Percentiles rank a stretch among this genome's conserved stretches.
Conservation (phyloP, 176 grass and related monocot species). For the Olyra latifolia region DNA sequence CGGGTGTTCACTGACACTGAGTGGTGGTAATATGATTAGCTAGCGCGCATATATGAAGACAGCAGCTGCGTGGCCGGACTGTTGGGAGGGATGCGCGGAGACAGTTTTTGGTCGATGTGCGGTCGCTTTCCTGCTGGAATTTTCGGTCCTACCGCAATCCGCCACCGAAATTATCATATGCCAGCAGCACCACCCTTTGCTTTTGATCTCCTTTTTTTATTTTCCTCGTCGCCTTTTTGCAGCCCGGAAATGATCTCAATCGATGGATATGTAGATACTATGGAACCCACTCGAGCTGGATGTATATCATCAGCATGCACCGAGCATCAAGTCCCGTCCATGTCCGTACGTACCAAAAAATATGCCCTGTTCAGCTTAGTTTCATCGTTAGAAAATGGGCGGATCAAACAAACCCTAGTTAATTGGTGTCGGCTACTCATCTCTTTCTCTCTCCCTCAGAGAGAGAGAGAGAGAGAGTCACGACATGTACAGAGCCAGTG, state of each 20-base stretch:
- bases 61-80: background rate
- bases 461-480: background rate
- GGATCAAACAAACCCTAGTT: conserved; percentile 34
- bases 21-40: background rate
- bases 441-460: background rate
- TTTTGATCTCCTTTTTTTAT: background rate
- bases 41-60: too few relatives aligned
- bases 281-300: conserved; percentile 39
- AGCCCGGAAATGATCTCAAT: background rate
- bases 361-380: conserved; percentile 17
- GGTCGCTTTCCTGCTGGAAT: conserved; percentile 49
- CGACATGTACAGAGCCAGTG: background rate
- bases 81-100: background rate
- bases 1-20: background rate
- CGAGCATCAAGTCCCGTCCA: background rate
- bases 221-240: background rate
- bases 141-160: conserved; percentile 48
- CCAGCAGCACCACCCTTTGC: background rate
- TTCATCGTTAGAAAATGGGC: background rate
- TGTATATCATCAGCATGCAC: conserved; percentile 11
- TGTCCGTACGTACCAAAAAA: conserved; percentile 20
- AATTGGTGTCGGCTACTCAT: conserved; percentile 35
- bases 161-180: conserved; percentile 44
- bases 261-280: conserved; percentile 26
- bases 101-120: conserved; percentile 45